Base-by-base conservation (phyloP, 2,329 filamentous ascomycete species). In the Didymella exigua region DNA sequence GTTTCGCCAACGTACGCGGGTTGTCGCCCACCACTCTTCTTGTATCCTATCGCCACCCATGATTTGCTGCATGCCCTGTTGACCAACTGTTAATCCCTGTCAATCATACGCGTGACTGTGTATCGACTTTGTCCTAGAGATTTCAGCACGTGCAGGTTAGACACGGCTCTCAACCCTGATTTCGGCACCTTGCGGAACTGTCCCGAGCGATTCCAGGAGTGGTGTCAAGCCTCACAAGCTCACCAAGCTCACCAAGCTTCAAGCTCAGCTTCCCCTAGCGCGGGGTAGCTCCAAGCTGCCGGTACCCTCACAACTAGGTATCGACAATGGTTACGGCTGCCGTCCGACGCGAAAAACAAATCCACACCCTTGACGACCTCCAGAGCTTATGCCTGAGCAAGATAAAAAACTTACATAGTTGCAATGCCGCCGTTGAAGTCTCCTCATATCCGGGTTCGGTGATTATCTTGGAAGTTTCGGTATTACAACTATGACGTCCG, bases 221-320 rank as follows among this genome's bases (percentile, higher is more conserved):
- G 19, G 40, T 44, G 33, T 54, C 41, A 46, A 42, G 34, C 34
- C 21, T 18, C 29, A 46, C 42, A 55, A 55, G 52, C 52, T 54
- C 52, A 49, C 45, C 45, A 54, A 55, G 52, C 52, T 49, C 41
- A 21, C n/a, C n/a, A n/a, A n/a, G n/a, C n/a, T n/a, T n/a, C n/a
- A n/a, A 24, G 38, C 46, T 13, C 49, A 55, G 52, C 52, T 55
- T 55, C 36, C 31, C 24, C 30, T 47, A 55, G 52, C 27, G 52
- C 42, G 41, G 52, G 29, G 34, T 30, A 55, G 45, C 45, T 45
- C 16, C 16, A 40, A 31, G 38, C 44, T 44, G 26, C n/a, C 7
- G 19, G 13, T 13, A 45, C 10, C 30, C 19, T 8, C 18, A 19
- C 30, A 8, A 19, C 31, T 9, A n/a, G n/a, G n/a, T n/a, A n/a